phyloP scores from a whole-genome alignment of 2,329 filamentous ascomycete species.

The Penicillium sp. region DNA sequence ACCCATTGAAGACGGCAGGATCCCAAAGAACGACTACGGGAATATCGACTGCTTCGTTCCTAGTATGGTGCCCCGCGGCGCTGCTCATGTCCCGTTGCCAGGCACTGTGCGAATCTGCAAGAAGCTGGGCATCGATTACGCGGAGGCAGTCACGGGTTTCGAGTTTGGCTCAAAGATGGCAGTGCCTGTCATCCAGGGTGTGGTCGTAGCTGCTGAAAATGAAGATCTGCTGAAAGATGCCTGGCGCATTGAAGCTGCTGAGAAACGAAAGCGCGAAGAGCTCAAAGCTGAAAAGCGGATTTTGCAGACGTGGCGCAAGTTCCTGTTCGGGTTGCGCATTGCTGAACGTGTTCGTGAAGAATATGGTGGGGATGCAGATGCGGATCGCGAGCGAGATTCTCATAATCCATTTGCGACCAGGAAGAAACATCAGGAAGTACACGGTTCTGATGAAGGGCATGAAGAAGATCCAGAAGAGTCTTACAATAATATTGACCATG shows the following conservation, averaged over 20 bases:
- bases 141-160: constrained; percentile 92
- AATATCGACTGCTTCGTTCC: constrained; percentile 95
- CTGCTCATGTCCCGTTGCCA: constrained; percentile 73
- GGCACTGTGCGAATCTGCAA: constrained; percentile 77
- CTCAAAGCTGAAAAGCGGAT: constrained; percentile 72
- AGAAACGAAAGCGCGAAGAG: constrained; percentile 71
- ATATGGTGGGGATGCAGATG: constrained; percentile 56
- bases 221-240: constrained; percentile 69
- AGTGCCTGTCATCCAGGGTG: constrained; percentile 83
- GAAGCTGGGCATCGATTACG: constrained; percentile 77
- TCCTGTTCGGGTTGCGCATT: constrained; percentile 79
- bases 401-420: constrained; percentile 35
- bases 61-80: constrained; percentile 84
- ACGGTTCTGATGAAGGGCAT: constrained; percentile 5
- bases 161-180: constrained; percentile 95
- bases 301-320: constrained; percentile 75
- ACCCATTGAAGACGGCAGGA: constrained; percentile 75
- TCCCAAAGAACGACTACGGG: constrained; percentile 90
- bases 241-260: constrained; percentile 70
- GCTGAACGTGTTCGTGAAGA: constrained; percentile 69
- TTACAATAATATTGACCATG: constrained; percentile 22
- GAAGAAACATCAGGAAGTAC: constrained; percentile 9
- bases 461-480: constrained; percentile 15
- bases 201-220: constrained; percentile 80
- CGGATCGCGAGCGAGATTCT: constrained; percentile 29